These are phyloP conservation scores for Cryptococcus sp. DNA, from an alignment of 1,284 basidiomycete genomes.

Conservation along the genomic window DNA sequence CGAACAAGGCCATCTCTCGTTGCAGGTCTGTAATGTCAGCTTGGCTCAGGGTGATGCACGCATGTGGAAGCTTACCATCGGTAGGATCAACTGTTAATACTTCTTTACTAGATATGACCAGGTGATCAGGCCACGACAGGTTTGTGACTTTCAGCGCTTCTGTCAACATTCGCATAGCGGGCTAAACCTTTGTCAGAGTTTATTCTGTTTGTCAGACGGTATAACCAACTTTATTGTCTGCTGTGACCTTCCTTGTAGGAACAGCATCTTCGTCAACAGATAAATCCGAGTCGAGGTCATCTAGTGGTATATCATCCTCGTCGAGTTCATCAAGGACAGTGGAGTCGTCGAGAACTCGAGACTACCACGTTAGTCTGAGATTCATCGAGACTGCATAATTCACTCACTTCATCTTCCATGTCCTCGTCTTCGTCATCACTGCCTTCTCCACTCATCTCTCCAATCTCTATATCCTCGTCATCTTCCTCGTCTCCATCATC, in stretches of 20 bases:
- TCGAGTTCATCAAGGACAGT: slow-evolving; percentile 47
- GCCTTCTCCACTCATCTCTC: slow-evolving; percentile 42
- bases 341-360: slow-evolving; percentile 28
- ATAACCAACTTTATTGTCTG: slow-evolving; percentile 67
- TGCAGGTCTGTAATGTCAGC: slow-evolving; percentile 62
- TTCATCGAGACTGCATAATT: background rate
- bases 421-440: slow-evolving; percentile 41
- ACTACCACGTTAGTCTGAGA: background rate
- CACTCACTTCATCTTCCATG: slow-evolving; percentile 39
- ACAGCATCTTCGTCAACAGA: slow-evolving; percentile 69
- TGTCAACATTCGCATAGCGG: slow-evolving; percentile 73
- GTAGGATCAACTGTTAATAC: slow-evolving; percentile 68
- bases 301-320: slow-evolving; percentile 58
- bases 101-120: slow-evolving; percentile 68
- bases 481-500: slow-evolving; percentile 37
- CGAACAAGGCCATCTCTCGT: slow-evolving; percentile 89
- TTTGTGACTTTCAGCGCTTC: slow-evolving; percentile 71
- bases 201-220: background rate
- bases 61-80: slow-evolving; percentile 37
- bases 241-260: slow-evolving; percentile 72
- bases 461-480: slow-evolving; percentile 27
- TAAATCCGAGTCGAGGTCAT: slow-evolving; percentile 61
- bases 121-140: slow-evolving; percentile 79
- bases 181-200: slow-evolving; percentile 49
- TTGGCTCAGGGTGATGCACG: background rate